Base-by-base conservation (phyloP, 2,329 filamentous ascomycete genomes). In the Orbilia blumenaviensis region DNA sequence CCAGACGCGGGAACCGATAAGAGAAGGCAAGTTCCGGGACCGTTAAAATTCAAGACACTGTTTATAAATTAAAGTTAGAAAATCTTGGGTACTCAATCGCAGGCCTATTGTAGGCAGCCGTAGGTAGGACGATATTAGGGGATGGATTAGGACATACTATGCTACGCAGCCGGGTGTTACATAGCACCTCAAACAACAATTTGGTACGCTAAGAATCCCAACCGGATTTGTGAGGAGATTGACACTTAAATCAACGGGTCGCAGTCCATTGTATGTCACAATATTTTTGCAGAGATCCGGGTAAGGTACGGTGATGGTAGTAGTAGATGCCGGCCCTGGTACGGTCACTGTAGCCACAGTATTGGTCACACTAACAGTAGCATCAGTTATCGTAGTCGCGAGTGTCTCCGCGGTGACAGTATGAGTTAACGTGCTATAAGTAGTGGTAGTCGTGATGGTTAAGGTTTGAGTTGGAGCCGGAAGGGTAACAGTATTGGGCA, bases 211-310 rank as follows among this genome's bases (percentile, higher is more conserved):
- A 2, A 29, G 9, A 4, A 2, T 10, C 18, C 34, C 54, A 12
- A 29, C 34, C 4, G 38, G 4, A 27, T 42, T 2, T 9, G 10
- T n/a, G n/a, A n/a, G n/a, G n/a, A n/a, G 23, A 18, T 14, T 16
- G 0, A 14, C 10, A 5, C 12, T 29, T 4, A 32, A n/a, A 23
- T 42, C 25, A 10, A 5, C 6, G 3, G 48, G 23, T 14, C 25
- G 16, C 16, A 56, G 5, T 21, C 63, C 63, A 23, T 29, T 56
- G 29, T 56, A 36, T 6, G 46, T n/a, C 7, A 34, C 9, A 8
- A 23, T 32, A 12, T 56, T 58, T 18, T 66, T 66, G 9, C 63
- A 66, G 7, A 56, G 34, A 18, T 0, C 63, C 9, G 63, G 48
- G 16, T 44, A 44, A 2, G 63, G 63, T 38, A 42, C 32, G 9